These are phyloP conservation scores for Aspergillus viridinutans DNA, from an alignment of 2,329 filamentous ascomycete genomes.

Conservation along the genomic window DNA sequence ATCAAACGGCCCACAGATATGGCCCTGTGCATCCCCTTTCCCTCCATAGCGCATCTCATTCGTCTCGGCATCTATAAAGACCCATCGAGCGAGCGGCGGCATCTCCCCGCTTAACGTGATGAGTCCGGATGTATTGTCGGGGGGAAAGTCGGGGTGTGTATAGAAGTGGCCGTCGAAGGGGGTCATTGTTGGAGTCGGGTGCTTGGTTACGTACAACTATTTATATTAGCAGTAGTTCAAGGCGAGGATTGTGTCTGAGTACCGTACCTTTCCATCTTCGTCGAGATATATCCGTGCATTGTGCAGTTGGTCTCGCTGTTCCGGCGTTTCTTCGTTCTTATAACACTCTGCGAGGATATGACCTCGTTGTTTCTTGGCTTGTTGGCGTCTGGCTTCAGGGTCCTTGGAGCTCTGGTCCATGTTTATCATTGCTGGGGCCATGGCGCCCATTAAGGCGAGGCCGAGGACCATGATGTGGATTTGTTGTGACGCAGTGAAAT, in stretches of 20 bases:
- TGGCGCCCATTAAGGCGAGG: not conserved
- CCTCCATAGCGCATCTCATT: not conserved
- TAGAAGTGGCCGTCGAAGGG: slow-evolving; percentile 2
- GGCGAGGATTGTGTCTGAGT: not conserved
- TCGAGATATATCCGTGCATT: not conserved
- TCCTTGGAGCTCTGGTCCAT: not conserved
- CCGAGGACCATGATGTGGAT: not conserved
- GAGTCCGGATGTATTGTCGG: not conserved
- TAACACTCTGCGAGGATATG: not conserved
- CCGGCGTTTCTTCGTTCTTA: no score
- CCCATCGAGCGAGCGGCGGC: not conserved
- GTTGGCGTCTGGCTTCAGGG: not conserved
- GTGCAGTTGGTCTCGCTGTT: not conserved
- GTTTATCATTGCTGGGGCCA: not conserved
- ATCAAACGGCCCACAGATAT: slow-evolving; percentile 2
- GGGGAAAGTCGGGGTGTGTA: not conserved
- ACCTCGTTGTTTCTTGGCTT: not conserved
- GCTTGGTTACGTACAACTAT: not conserved
- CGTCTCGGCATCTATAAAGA: not conserved
- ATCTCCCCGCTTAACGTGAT: not conserved
- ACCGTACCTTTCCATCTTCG: not conserved
- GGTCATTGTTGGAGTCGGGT: not conserved
- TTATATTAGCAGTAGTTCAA: not conserved
- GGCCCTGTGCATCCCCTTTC: not conserved
- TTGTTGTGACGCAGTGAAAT: not conserved